phyloP scores from a whole-genome alignment of 495 filamentous ascomycete species.

The Hypoxylon lenormandii region DNA sequence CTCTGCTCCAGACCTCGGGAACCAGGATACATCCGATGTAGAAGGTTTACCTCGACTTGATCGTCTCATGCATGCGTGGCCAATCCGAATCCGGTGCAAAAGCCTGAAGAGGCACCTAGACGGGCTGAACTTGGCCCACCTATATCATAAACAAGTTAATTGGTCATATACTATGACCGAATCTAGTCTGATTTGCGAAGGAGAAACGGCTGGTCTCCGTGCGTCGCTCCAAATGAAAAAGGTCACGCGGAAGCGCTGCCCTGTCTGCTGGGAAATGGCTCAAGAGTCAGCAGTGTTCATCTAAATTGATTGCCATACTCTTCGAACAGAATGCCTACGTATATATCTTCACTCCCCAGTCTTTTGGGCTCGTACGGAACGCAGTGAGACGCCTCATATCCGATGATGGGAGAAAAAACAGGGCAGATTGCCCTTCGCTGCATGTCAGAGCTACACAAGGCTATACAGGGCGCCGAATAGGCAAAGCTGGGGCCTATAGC shows the following conservation, averaged over 20 bases:
- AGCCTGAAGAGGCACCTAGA: slow-evolving; percentile 12
- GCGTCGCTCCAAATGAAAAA: slow-evolving; percentile 17
- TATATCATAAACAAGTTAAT: slow-evolving; percentile 3
- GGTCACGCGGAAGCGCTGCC: slow-evolving; percentile 28
- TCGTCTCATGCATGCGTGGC: slow-evolving; percentile 20
- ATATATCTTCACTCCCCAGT: not conserved
- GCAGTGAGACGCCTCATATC: not conserved
- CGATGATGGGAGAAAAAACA: not conserved
- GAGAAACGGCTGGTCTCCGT: slow-evolving; percentile 4
- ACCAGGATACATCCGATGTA: slow-evolving; percentile 13
- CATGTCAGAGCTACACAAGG: slow-evolving; percentile 40
- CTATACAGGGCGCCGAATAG: slow-evolving; percentile 9
- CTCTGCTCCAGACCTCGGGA: slow-evolving; percentile 13
- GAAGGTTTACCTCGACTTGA: not conserved
- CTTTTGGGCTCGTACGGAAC: not conserved
- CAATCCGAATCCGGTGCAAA: slow-evolving; percentile 20
- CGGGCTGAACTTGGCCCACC: slow-evolving; percentile 15
- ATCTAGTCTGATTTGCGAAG: slow-evolving; percentile 17
- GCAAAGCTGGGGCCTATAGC: slow-evolving; percentile 10
- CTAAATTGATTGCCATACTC: not conserved
- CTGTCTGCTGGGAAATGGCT: slow-evolving; percentile 30
- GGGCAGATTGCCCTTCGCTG: slow-evolving; percentile 25
- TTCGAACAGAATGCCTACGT: not conserved
- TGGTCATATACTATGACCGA: slow-evolving; percentile 3
- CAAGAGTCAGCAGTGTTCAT: slow-evolving; percentile 26